Percentiles rank a stretch among this genome's conserved stretches.
Conservation (phyloP, 2,329 filamentous ascomycete genomes). For the Pseudogymnoascus sp. region DNA sequence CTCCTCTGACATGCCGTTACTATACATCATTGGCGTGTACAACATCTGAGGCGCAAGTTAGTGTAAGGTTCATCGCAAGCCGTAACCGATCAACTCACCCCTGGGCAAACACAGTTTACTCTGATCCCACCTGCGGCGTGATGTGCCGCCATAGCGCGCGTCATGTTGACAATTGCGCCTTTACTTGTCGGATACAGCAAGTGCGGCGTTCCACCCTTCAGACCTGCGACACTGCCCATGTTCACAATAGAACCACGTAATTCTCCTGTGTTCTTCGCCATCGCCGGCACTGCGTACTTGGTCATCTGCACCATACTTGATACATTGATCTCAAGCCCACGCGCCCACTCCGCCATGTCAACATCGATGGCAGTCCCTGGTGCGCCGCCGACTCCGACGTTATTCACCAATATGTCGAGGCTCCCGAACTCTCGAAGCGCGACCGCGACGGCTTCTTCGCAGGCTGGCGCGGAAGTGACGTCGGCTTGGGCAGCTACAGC, state of each 20-base stretch:
- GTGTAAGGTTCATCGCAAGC: background rate
- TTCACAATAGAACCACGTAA: constrained; percentile 49
- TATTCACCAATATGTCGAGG: constrained; percentile 56
- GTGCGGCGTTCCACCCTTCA: constrained; percentile 37
- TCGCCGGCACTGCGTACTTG: constrained; percentile 52
- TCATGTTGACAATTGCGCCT: constrained; percentile 46
- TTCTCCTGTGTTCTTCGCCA: constrained; percentile 43
- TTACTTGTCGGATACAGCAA: constrained; percentile 40
- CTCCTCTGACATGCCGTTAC: constrained; percentile 32
- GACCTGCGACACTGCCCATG: constrained; percentile 53
- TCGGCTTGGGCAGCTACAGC: constrained; percentile 41
- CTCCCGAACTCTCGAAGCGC: constrained; percentile 44
- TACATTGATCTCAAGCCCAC: constrained; percentile 52
- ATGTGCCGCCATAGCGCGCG: constrained; percentile 45
- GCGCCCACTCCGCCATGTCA: constrained; percentile 49
- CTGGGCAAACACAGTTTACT: constrained; percentile 48
- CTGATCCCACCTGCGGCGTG: constrained; percentile 41
- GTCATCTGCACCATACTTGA: constrained; percentile 57
- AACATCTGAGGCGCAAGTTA: constrained; percentile 29
- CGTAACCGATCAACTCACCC: constrained; percentile 32
- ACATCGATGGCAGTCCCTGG: constrained; percentile 51
- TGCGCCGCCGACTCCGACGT: constrained; percentile 53
- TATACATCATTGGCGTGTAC: constrained; percentile 40
- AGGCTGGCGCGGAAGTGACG: constrained; percentile 47
- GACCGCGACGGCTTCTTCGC: constrained; percentile 31